Evolutionary conservation across 306 rosid species (phyloP).

Genomic region (Glycine tomentella): DNA sequence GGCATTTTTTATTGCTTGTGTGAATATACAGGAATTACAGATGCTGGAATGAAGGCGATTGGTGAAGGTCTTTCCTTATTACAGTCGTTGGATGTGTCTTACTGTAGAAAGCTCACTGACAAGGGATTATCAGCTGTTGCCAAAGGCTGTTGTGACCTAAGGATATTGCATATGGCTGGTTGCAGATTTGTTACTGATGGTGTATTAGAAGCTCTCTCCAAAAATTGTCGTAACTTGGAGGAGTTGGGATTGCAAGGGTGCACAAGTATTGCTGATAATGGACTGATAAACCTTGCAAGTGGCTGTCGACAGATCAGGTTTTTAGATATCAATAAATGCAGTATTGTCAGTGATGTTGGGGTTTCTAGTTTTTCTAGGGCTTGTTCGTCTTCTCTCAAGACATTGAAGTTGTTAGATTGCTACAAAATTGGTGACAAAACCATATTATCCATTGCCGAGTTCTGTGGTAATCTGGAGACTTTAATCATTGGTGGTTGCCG

Average conservation of each 20-base stretch:
- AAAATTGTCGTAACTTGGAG: constrained; percentile 69
- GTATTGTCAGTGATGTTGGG: constrained; percentile 76
- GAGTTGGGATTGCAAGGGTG: constrained; percentile 86
- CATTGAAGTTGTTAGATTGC: constrained; percentile 88
- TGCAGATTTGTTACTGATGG: constrained; percentile 76
- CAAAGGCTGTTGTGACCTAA: constrained; percentile 73
- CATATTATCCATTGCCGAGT: constrained; percentile 66
- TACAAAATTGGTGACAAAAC: constrained; percentile 72
- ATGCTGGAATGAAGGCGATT: constrained; percentile 72
- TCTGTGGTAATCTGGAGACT: constrained; percentile 78
- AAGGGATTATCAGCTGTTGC: constrained; percentile 87
- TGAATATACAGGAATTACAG: constrained; percentile 74
- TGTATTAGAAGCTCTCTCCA: constrained; percentile 65
- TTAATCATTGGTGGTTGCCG: constrained; percentile 88
- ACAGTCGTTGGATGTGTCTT: constrained; percentile 81
- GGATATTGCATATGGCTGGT: constrained; percentile 70
- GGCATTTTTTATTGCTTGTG: constrained; percentile 27
- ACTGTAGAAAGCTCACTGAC: constrained; percentile 87
- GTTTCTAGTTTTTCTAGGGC: constrained; percentile 70
- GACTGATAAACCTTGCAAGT: constrained; percentile 66
- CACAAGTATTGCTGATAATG: constrained; percentile 71
- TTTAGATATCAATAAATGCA: constrained; percentile 86
- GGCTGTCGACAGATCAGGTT: constrained; percentile 68
- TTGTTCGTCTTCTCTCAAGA: constrained; percentile 72
- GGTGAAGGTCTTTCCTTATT: constrained; percentile 77